Percentiles rank a stretch among this genome's conserved stretches.
Conservation (phyloP, 352 stramenopile species). For the Elongisporangium anandrum region DNA sequence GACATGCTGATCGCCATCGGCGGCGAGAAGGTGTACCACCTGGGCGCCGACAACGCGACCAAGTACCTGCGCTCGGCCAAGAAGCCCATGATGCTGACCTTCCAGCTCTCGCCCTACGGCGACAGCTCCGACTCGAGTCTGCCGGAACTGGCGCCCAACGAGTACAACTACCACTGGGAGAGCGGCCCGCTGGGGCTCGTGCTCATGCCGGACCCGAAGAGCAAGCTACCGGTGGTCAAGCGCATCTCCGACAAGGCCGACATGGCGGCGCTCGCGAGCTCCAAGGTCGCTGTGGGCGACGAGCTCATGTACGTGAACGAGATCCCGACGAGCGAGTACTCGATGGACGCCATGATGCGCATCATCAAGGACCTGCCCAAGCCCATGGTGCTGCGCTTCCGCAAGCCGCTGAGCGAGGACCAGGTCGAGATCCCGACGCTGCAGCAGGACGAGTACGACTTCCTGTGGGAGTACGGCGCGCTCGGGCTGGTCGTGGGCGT, state of each 20-base stretch:
- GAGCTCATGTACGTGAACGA: conserved; percentile 83
- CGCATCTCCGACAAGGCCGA: conserved; percentile 62
- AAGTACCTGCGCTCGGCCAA: conserved; percentile 58
- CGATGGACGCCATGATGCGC: conserved; percentile 65
- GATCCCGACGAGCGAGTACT: conserved; percentile 61
- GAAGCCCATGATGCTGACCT: conserved; percentile 64
- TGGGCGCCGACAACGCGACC: conserved; percentile 56
- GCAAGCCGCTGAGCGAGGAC: conserved; percentile 46
- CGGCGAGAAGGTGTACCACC: conserved; percentile 71
- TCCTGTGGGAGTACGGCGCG: conserved; percentile 77
- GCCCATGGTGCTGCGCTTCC: conserved; percentile 73
- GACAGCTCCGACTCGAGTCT: conserved; percentile 32
- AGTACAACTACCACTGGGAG: conserved; percentile 81
- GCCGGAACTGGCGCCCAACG: conserved; percentile 56
- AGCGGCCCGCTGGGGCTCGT: conserved; percentile 68
- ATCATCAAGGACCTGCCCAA: conserved; percentile 78
- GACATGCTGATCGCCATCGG: conserved; percentile 76
- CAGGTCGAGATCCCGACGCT: conserved; percentile 48
- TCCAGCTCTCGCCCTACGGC: conserved; percentile 66
- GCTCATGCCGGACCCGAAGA: conserved; percentile 56
- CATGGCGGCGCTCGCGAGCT: conserved; percentile 28
- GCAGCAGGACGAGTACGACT: conserved; percentile 72
- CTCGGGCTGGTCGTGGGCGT: conserved; percentile 70
- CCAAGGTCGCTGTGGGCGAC: conserved; percentile 49
- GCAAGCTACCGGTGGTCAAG: conserved; percentile 77